A percentile compares a stretch with the other conserved stretches of the same genome.
These are phyloP conservation scores for Suillus alpinus DNA, from an alignment of 768 basidiomycete genomes.

Conservation along the genomic window DNA sequence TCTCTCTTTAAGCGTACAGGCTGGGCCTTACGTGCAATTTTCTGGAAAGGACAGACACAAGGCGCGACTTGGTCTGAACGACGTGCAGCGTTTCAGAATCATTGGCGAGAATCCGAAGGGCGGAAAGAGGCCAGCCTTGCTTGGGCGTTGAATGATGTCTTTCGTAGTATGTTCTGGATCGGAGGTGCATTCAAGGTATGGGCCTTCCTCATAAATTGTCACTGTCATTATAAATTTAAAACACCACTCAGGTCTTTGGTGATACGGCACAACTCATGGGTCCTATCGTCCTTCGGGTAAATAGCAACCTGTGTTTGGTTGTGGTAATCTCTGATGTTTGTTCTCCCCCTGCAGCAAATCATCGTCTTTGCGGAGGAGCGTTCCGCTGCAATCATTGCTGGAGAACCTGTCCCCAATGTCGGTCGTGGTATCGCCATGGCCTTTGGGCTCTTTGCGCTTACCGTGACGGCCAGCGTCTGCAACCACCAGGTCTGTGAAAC, in stretches of 20 bases:
- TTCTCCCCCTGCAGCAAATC: constrained; percentile 38
- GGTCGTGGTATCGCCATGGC: constrained; percentile 61
- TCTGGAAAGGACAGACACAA: constrained; percentile 5
- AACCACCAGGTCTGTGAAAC: constrained; percentile 52
- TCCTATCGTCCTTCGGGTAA: constrained; percentile 59
- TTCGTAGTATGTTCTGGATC: constrained; percentile 59
- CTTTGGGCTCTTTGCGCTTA: constrained; percentile 49
- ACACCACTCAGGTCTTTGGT: constrained; percentile 45
- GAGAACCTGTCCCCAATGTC: constrained; percentile 36
- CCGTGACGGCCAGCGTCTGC: constrained; percentile 50
- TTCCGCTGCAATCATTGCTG: constrained; percentile 36
- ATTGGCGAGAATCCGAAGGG: constrained; percentile 46
- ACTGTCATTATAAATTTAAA: background rate
- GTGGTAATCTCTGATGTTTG: background rate
- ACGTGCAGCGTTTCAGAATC: constrained; percentile 31
- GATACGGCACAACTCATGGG: constrained; percentile 63
- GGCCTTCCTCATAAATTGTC: background rate
- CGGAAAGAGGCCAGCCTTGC: constrained; percentile 49
- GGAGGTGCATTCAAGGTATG: constrained; percentile 58
- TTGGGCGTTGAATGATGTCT: constrained; percentile 59
- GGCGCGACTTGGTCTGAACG: constrained; percentile 23
- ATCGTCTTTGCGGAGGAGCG: constrained; percentile 58
- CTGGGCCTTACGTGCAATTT: constrained; percentile 35
- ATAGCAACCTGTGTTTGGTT: background rate
- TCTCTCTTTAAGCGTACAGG: constrained; percentile 31